phyloP scores from a whole-genome alignment of 371 early-diverging fungal genomes.

The Mortierella polycephala region DNA sequence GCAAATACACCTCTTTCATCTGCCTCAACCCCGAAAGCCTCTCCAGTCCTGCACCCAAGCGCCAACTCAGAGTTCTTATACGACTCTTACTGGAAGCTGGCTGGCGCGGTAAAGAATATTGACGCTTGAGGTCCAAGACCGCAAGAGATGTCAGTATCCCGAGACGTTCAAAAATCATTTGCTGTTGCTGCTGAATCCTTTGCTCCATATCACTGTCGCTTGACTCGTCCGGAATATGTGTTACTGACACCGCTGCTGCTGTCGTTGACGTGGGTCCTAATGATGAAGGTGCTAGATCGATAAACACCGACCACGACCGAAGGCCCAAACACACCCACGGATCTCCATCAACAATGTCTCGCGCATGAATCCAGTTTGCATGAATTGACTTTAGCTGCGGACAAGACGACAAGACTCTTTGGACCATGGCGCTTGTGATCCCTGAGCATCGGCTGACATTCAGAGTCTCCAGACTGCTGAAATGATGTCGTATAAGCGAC shows the following conservation, averaged over 20 bases:
- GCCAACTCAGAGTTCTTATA: constrained; percentile 8
- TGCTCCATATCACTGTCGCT: neutral
- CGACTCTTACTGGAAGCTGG: neutral
- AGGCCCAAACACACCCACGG: constrained; percentile 12
- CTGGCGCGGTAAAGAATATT: neutral
- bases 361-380: constrained; percentile 11
- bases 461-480: neutral
- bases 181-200: neutral
- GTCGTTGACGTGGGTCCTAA: neutral
- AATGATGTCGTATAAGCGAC: neutral
- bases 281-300: neutral
- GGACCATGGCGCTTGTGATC: constrained; percentile 10
- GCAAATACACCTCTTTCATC: neutral
- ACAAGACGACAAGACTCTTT: constrained; percentile 9
- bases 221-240: neutral
- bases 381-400: neutral
- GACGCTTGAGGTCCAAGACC: constrained; percentile 8
- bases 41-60: constrained; percentile 1
- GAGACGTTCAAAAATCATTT: constrained; percentile 7
- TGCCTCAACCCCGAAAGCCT: neutral
- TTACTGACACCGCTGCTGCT: neutral
- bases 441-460: constrained; percentile 2
- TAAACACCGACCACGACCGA: constrained; percentile 2
- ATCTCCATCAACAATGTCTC: constrained; percentile 4
- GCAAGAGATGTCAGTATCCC: constrained; percentile 1